phyloP scores from a whole-genome alignment of 441 rosid genomes.

The Manihot esculenta region DNA sequence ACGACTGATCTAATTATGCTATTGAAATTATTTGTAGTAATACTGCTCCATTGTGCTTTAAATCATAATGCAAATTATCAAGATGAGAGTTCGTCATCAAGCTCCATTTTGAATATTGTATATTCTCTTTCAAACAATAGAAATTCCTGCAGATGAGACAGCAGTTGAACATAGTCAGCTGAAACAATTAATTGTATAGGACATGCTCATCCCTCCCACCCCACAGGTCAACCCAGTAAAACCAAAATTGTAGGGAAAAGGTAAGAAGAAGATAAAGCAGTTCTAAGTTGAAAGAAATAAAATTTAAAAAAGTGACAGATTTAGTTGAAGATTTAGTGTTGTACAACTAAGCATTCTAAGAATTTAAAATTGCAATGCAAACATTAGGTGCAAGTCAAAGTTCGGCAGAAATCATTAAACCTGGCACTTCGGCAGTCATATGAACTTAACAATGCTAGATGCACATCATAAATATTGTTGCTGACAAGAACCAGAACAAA shows the following conservation, averaged over 20 bases:
- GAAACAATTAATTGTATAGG: neutral
- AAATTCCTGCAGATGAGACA: constrained; percentile 62
- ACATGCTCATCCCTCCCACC: neutral
- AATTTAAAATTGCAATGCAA: constrained; percentile 1
- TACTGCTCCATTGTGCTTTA: neutral
- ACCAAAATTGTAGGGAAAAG: neutral
- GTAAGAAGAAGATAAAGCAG: neutral
- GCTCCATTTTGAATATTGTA: constrained; percentile 70
- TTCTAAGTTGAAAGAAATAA: neutral
- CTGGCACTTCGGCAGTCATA: no score
- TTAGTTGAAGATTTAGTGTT: neutral
- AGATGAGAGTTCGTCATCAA: constrained; percentile 46
- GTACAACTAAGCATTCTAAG: neutral
- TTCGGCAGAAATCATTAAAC: neutral
- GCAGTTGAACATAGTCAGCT: constrained; percentile 10
- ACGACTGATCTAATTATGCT: neutral
- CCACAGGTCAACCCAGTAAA: neutral
- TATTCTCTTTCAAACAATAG: constrained; percentile 87
- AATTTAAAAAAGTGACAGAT: neutral
- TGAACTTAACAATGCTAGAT: neutral
- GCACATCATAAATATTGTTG: neutral
- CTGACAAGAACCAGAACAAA: neutral
- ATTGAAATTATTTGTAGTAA: neutral
- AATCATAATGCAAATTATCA: constrained; percentile 11
- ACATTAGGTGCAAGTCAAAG: neutral